Evolutionary conservation across 1,284 basidiomycete genomes (phyloP).

Genomic region (Calocybe gambosa): DNA sequence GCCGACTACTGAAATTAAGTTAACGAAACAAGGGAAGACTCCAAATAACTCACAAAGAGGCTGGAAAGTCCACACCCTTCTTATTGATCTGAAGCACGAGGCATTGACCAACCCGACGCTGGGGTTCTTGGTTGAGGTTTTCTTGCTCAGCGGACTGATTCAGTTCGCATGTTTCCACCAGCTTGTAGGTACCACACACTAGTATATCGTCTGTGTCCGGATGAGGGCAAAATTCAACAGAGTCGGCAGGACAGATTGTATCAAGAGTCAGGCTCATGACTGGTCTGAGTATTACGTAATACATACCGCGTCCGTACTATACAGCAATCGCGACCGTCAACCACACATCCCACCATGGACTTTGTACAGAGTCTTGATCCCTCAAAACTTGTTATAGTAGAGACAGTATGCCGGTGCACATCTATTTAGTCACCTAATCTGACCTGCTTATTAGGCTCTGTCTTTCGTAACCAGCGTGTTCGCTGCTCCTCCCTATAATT

Average conservation of each 20-base stretch:
- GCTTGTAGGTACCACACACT: conserved; percentile 86
- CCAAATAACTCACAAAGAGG: conserved; percentile 4
- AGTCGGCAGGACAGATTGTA: conserved; percentile 83
- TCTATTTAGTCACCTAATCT: background rate
- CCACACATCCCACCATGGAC: conserved; percentile 45
- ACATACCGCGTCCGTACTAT: background rate
- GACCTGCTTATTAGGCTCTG: conserved; percentile 31
- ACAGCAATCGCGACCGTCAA: background rate
- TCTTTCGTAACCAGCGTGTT: conserved; percentile 59
- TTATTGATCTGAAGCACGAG: conserved; percentile 52
- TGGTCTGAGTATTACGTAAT: too few relatives aligned
- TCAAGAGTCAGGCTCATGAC: conserved; percentile 40
- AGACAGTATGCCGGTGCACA: conserved; percentile 41
- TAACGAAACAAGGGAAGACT: background rate
- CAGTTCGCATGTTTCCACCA: conserved; percentile 36
- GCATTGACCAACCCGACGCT: conserved; percentile 58
- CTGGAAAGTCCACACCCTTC: conserved; percentile 18
- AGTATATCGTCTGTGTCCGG: conserved; percentile 56
- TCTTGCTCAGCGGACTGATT: conserved; percentile 5
- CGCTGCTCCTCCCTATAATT: conserved; percentile 59
- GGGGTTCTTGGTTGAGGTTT: conserved; percentile 20
- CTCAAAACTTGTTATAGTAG: conserved; percentile 57
- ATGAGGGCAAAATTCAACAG: conserved; percentile 83
- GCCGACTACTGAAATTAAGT: conserved; percentile 35
- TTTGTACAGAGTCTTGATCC: conserved; percentile 67